Evolutionary conservation across 1,284 basidiomycete genomes (phyloP).

Genomic region (Cutaneotrichosporon dermatis): DNA sequence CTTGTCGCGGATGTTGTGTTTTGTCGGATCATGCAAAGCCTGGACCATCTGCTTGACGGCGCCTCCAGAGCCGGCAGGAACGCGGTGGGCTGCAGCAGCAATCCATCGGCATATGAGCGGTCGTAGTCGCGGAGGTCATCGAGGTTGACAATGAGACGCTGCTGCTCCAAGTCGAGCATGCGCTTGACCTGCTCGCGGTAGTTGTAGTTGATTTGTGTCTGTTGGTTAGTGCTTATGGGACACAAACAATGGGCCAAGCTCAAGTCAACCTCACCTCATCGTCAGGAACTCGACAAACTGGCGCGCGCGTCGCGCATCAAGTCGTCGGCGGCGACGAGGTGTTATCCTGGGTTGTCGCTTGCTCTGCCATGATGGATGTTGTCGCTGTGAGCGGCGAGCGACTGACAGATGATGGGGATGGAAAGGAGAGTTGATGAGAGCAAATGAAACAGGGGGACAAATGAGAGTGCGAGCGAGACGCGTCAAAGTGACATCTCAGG

Average conservation of each 20-base stretch:
- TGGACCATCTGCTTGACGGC: slow-evolving; percentile 74
- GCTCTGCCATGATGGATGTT: slow-evolving; percentile 32
- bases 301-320: slow-evolving; percentile 67
- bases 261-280: slow-evolving; percentile 56
- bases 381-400: no score
- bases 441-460: no score
- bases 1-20: slow-evolving; percentile 76
- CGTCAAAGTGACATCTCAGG: slow-evolving; percentile 4
- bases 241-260: no score
- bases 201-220: slow-evolving; percentile 54
- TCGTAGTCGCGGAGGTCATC: slow-evolving; percentile 95
- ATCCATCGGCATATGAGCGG: slow-evolving; percentile 64
- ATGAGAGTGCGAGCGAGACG: no score
- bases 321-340: slow-evolving; percentile 57
- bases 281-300: slow-evolving; percentile 82
- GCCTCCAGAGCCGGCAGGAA: slow-evolving; percentile 87
- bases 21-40: slow-evolving; percentile 69
- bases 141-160: slow-evolving; percentile 90
- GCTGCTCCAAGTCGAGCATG: slow-evolving; percentile 78
- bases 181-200: slow-evolving; percentile 81
- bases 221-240: not conserved
- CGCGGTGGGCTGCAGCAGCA: slow-evolving; percentile 82
- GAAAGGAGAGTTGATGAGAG: no score
- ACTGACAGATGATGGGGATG: no score
- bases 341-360: slow-evolving; percentile 32